Conservation (phyloP, 306 rosid species). For the Leucaena leucocephala region DNA sequence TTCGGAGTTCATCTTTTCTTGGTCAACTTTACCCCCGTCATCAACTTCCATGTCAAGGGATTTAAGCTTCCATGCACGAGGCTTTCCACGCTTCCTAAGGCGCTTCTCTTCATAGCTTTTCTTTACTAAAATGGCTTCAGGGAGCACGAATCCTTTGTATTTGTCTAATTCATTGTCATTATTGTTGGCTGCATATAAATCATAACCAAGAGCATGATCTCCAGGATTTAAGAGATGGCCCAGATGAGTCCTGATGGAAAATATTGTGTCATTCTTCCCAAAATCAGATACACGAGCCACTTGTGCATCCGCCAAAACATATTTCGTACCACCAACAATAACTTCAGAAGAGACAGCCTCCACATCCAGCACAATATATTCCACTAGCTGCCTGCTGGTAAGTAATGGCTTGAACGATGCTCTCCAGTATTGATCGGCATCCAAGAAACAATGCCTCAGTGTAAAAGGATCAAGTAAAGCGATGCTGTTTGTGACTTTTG, state of each 20-base stretch:
- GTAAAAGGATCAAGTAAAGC: conserved; percentile 76
- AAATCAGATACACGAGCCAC: conserved; percentile 75
- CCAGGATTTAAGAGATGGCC: conserved; percentile 72
- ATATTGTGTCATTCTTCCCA: conserved; percentile 72
- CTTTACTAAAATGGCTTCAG: conserved; percentile 68
- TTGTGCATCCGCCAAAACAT: conserved; percentile 65
- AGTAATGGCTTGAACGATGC: conserved; percentile 61
- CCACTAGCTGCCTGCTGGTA: conserved; percentile 67
- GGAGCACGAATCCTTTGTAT: conserved; percentile 58
- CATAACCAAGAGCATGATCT: conserved; percentile 84
- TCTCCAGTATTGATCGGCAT: conserved; percentile 80
- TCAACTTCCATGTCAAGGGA: conserved; percentile 70
- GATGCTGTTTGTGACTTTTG: conserved; percentile 66
- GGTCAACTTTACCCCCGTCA: conserved; percentile 47
- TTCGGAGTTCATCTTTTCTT: conserved; percentile 53
- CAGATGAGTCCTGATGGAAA: conserved; percentile 71
- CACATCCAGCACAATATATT: conserved; percentile 69
- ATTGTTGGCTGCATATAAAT: conserved; percentile 52
- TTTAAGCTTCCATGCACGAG: conserved; percentile 59
- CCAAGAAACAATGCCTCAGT: conserved; percentile 62
- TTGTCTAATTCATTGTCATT: conserved; percentile 64
- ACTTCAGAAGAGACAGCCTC: conserved; percentile 55
- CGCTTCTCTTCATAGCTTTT: conserved; percentile 77
- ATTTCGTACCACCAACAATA: conserved; percentile 59
- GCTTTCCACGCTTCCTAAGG: conserved; percentile 57